Conservation (phyloP, 768 basidiomycete species). For the Chiua virens region DNA sequence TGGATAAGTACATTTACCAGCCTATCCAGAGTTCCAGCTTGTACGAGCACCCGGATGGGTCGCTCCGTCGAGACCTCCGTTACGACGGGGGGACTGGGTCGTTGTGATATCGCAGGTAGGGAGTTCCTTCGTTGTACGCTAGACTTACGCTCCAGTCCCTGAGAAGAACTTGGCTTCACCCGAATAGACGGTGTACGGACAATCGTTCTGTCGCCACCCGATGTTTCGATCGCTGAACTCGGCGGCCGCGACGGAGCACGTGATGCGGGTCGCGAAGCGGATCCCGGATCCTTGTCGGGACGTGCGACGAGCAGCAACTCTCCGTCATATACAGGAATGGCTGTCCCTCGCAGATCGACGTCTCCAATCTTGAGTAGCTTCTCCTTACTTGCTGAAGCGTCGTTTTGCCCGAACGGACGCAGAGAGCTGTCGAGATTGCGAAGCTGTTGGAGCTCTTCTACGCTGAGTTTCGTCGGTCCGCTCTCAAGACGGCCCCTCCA, state of each 20-base stretch:
- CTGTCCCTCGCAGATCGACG: constrained; percentile 57
- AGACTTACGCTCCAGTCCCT: constrained; percentile 72
- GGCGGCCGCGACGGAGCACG: constrained; percentile 68
- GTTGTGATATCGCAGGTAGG: constrained; percentile 70
- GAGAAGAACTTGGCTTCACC: constrained; percentile 68
- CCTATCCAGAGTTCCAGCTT: constrained; percentile 74
- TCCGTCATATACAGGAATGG: constrained; percentile 73
- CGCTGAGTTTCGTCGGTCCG: constrained; percentile 42
- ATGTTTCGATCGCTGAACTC: constrained; percentile 53
- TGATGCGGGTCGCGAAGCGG: constrained; percentile 50
- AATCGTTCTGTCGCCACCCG: constrained; percentile 40
- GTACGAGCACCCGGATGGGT: constrained; percentile 72
- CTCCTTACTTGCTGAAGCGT: constrained; percentile 21
- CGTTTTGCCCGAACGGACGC: constrained; percentile 25
- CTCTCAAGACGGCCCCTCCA: constrained; percentile 72
- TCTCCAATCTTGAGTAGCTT: constrained; percentile 39
- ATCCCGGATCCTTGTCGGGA: constrained; percentile 46
- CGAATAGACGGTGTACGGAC: constrained; percentile 73
- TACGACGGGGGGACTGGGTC: constrained; percentile 54
- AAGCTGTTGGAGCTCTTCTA: constrained; percentile 60
- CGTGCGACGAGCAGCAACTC: constrained; percentile 73
- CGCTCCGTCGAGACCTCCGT: constrained; percentile 68
- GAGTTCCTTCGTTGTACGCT: constrained; percentile 76
- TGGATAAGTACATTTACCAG: constrained; percentile 76
- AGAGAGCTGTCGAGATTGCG: constrained; percentile 50